phyloP scores from a whole-genome alignment of 257 asterid genomes.

The Gardenia jasminoides region DNA sequence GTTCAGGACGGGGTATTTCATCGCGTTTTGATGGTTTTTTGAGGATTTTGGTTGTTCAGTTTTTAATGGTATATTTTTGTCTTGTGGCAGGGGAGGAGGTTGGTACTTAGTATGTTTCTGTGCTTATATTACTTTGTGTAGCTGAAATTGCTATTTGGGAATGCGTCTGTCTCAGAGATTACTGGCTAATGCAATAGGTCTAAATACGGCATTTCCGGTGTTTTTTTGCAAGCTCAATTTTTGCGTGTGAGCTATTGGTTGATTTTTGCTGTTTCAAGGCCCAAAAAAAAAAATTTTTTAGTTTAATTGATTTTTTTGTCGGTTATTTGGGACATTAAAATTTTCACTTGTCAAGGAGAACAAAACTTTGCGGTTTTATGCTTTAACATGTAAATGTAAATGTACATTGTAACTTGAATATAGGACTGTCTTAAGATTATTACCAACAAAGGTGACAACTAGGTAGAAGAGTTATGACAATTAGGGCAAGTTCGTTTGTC shows the following conservation, averaged over 20 bases:
- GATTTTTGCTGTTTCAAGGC: no score
- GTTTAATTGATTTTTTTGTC: no score
- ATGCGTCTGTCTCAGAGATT: background rate
- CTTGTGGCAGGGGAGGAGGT: background rate
- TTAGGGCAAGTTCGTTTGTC: no score
- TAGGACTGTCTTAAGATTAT: no score
- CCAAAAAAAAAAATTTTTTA: no score
- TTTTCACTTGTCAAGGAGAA: no score
- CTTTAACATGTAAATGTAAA: no score
- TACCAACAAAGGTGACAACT: no score
- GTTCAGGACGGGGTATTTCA: background rate
- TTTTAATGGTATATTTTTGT: background rate
- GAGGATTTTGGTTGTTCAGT: background rate
- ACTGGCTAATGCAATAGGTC: background rate
- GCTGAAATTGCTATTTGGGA: background rate
- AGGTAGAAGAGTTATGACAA: no score
- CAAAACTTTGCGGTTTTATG: no score
- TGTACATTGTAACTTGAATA: no score
- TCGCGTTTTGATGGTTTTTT: background rate
- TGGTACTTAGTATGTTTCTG: background rate
- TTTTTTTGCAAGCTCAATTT: background rate
- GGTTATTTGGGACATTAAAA: no score
- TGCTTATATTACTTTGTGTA: background rate
- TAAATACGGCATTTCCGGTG: background rate
- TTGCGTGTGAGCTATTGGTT: background rate